Evolutionary conservation across 208 protist species (phyloP), one percentile per base, ranked within the genome.

Genomic region (Novymonas esmeraldas): DNA sequence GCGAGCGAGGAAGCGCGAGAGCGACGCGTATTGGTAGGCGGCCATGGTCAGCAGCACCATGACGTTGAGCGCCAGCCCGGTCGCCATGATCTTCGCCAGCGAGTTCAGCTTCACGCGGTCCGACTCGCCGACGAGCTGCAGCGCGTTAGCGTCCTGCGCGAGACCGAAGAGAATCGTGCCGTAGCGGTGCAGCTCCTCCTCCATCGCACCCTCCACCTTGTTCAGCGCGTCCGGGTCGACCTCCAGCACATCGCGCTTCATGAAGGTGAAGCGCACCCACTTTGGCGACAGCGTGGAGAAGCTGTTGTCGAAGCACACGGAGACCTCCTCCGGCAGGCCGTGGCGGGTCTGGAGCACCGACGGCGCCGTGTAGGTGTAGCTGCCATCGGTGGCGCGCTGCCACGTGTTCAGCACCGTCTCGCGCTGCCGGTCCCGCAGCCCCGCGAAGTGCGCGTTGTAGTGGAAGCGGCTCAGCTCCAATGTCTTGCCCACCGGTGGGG

Each of bases 231-330:
- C 55, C 14, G 81, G 78, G 70, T 87, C 79, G 9, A 81, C 48
- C 62, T 85, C 78, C 34, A 81, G 61, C 42, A 78, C 70, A 45
- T 86, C 80, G 52, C 71, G 78, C 70, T 87, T 87, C 51, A 85
- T 50, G 31, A 91, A 64, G 41, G 68, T 71, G 69, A 88, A 88
- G 57, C 57, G 38, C 22, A 88, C 64, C 85, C 85, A 91, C 80
- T 88, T 91, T 6, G 85, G 85, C n/a, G 81, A 85, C 45, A 79
- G 0, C 3, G 64, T 66, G 13, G 85, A 86, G 70, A 89, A 87
- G 54, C 51, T 68, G 75, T 91, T 91, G 82, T 88, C 73, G 62
- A 91, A 87, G 72, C 85, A 91, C 42, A 91, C 60, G 0, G 77
- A 74, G 24, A 91, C 70, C 51, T 87, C 82, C n/a, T 76, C 71